Percentiles rank a stretch among this genome's conserved stretches.
Evolutionary conservation across 176 grass and related monocot species (phyloP).

Genomic region (Eremochloa ophiuroides): DNA sequence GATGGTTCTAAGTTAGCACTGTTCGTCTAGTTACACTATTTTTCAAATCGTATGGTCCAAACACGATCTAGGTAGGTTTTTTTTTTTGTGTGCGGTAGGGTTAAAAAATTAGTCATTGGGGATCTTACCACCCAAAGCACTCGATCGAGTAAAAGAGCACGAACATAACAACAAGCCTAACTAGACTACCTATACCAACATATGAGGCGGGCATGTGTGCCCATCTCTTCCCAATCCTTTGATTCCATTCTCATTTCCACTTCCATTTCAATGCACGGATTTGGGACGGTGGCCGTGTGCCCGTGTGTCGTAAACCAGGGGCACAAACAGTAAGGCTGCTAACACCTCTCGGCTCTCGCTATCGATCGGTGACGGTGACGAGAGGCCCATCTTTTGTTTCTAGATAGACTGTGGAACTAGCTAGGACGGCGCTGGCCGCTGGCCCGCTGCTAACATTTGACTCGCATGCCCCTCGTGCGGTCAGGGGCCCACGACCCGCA

Average conservation of each 20-base stretch:
- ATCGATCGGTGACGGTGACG: neutral
- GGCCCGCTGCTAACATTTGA: neutral
- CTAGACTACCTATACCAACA: too few relatives aligned
- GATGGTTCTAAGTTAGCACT: too few relatives aligned
- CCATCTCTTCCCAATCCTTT: neutral
- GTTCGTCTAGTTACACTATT: too few relatives aligned
- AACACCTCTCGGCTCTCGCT: neutral
- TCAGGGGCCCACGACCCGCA: neutral
- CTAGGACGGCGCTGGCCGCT: neutral
- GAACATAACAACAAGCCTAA: too few relatives aligned
- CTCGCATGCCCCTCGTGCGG: neutral
- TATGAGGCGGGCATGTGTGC: neutral
- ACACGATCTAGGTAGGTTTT: too few relatives aligned
- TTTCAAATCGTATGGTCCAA: too few relatives aligned
- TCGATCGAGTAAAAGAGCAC: too few relatives aligned
- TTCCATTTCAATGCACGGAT: neutral
- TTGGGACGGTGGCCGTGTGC: neutral
- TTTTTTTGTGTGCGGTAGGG: too few relatives aligned
- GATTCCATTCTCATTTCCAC: neutral
- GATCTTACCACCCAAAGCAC: too few relatives aligned
- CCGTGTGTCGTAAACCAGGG: neutral
- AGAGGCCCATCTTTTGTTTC: neutral
- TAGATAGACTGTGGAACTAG: too few relatives aligned
- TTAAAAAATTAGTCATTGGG: too few relatives aligned
- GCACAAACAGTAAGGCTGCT: neutral